A percentile compares a stretch with the other conserved stretches of the same genome.
These are phyloP conservation scores for Pisolithus orientalis DNA, from an alignment of 768 basidiomycete species.

Conservation along the genomic window DNA sequence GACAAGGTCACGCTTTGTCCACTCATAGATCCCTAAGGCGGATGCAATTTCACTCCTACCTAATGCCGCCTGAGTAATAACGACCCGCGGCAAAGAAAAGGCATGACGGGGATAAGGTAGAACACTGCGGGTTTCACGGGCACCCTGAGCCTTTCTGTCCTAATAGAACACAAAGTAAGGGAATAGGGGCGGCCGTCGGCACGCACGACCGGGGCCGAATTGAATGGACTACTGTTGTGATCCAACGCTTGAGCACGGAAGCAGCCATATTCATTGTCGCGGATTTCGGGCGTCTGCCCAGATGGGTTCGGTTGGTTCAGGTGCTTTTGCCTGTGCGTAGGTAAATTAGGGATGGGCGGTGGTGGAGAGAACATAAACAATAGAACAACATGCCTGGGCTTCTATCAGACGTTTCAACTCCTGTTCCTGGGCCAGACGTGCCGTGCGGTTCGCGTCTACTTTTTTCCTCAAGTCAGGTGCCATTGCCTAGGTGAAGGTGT, in stretches of 20 bases:
- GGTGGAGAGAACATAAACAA: neutral
- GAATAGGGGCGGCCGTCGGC: too few relatives aligned
- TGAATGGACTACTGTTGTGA: too few relatives aligned
- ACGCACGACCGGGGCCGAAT: too few relatives aligned
- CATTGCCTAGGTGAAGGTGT: constrained; percentile 38
- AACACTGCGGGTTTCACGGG: neutral
- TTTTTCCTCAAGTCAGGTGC: constrained; percentile 58
- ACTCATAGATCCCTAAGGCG: too few relatives aligned
- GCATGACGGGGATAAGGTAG: neutral
- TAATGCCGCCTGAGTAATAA: neutral
- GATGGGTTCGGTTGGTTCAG: constrained; percentile 28
- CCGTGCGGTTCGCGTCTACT: constrained; percentile 53
- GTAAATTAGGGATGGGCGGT: neutral
- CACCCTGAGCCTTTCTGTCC: neutral
- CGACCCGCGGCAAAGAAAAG: neutral
- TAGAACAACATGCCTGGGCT: constrained; percentile 40
- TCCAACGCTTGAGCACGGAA: neutral
- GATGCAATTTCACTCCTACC: too few relatives aligned
- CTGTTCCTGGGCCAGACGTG: constrained; percentile 48
- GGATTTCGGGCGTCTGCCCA: constrained; percentile 25
- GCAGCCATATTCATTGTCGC: neutral
- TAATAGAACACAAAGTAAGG: too few relatives aligned
- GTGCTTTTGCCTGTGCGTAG: neutral
- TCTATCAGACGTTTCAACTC: constrained; percentile 46
- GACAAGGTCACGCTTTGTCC: too few relatives aligned